Base-by-base conservation (phyloP, 2,329 filamentous ascomycete genomes). In the Xylaria sp. region DNA sequence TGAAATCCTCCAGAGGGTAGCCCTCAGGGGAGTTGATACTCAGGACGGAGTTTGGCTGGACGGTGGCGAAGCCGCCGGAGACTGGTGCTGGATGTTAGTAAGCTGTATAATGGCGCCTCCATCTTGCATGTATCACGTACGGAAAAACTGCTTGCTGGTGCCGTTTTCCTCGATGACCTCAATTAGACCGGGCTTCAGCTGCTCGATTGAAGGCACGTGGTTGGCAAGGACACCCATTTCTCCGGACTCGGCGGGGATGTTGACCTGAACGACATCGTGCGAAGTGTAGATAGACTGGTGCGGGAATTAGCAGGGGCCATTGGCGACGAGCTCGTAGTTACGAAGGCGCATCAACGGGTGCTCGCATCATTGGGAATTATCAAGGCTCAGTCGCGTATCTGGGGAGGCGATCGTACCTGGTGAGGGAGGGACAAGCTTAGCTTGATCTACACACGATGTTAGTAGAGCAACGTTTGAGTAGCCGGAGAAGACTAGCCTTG, bases 221-320 rank as follows among this genome's bases (percentile, higher is more conserved):
- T 96, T 97, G 82, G 96, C 96, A 81, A 99, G 92, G 79, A 99
- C 92, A 92, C 96, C 96, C 96, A 99, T 99, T 79, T 98, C 96
- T 82, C 96, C 96, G 73, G 94, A 97, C 84, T 97, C 96, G 80
- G 96, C 96, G 82, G 96, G 92, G 80, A 99, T 91, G 90, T 99
- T 99, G 88, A 99, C 96, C 88, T 99, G 96, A 80, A 98, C 91
- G 81, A 90, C 88, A 80, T 89, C 87, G 79, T 89, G 85, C 76
- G 85, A 90, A 83, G 88, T 88, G 87, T 88, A 91, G 84, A 91
- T 85, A 78, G 91, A 85, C 92, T 94, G 80, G 80, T 85, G 85
- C 82, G 85, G 82, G 78, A 85, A 85, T 87, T 87, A 87, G 83
- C 80, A 60, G 46, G 41, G 55, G 48, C 28, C 65, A 63, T 18